A percentile compares a stretch with the other conserved stretches of the same genome.
phyloP scores from a whole-genome alignment of 2,329 filamentous ascomycete genomes.

The Seiridium unicorne region DNA sequence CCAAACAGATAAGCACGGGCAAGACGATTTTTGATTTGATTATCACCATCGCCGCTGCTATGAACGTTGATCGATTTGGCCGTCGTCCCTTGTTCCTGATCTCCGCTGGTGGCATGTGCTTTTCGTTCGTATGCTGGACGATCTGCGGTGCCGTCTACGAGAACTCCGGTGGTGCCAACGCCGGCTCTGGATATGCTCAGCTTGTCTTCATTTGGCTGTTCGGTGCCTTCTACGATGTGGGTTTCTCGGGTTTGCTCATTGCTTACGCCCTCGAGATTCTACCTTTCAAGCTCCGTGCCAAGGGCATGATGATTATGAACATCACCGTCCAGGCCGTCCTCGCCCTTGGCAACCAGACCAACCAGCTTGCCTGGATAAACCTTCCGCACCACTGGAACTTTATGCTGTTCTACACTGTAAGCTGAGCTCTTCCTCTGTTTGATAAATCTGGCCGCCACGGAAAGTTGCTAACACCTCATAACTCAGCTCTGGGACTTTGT shows the following conservation, averaged over 20 bases:
- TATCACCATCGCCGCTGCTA: slow-evolving; percentile 52
- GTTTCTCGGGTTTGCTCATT: slow-evolving; percentile 56
- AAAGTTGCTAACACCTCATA: no score
- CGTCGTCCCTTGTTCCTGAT: slow-evolving; percentile 47
- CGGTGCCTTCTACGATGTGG: slow-evolving; percentile 58
- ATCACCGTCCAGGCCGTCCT: slow-evolving; percentile 61
- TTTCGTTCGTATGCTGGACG: slow-evolving; percentile 49
- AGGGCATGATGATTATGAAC: slow-evolving; percentile 65
- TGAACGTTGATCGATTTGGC: slow-evolving; percentile 49
- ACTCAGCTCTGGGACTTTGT: slow-evolving; percentile 53
- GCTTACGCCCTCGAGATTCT: slow-evolving; percentile 59
- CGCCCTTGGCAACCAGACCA: slow-evolving; percentile 61
- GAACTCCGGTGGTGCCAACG: slow-evolving; percentile 40
- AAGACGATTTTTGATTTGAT: slow-evolving; percentile 59
- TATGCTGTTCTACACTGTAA: slow-evolving; percentile 62
- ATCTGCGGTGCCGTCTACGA: slow-evolving; percentile 52
- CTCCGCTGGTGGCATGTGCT: slow-evolving; percentile 47
- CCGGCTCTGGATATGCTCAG: slow-evolving; percentile 48
- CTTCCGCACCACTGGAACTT: slow-evolving; percentile 63
- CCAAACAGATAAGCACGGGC: slow-evolving; percentile 45
- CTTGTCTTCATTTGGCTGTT: slow-evolving; percentile 60
- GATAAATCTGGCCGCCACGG: no score
- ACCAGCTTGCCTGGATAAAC: slow-evolving; percentile 61
- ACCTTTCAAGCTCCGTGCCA: slow-evolving; percentile 56
- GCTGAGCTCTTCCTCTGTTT: slow-evolving; percentile 14